phyloP scores from a whole-genome alignment of 2,329 filamentous ascomycete species.

The Colletotrichum paranaense region DNA sequence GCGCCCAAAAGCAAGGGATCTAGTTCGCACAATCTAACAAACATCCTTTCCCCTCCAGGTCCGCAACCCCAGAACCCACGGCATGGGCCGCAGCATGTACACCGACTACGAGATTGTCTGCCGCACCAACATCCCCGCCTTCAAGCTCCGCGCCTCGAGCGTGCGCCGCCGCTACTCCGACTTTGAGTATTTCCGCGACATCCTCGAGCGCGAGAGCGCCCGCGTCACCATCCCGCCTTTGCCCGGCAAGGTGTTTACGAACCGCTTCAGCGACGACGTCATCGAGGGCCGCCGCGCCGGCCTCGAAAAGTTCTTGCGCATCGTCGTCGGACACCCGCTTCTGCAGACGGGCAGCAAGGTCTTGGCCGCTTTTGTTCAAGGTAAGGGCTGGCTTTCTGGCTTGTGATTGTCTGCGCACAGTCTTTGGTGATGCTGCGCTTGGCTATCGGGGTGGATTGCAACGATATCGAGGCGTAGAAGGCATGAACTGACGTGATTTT shows the following conservation, averaged over 20 bases:
- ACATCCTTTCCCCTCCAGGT: conserved; percentile 66
- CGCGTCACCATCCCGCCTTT: conserved; percentile 95
- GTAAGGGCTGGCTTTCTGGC: conserved; percentile 59
- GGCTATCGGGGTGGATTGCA: not conserved
- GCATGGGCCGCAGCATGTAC: conserved; percentile 95
- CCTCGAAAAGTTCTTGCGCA: conserved; percentile 94
- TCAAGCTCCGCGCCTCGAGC: conserved; percentile 90
- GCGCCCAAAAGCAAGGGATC: not conserved
- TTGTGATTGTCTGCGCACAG: not conserved
- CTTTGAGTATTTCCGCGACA: conserved; percentile 99
- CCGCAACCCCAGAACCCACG: conserved; percentile 92
- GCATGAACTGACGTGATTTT: not conserved
- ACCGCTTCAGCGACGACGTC: conserved; percentile 97
- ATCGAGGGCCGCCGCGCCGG: conserved; percentile 95
- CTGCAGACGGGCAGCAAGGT: conserved; percentile 98
- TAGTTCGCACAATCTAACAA: conserved; percentile 3
- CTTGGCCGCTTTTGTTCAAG: conserved; percentile 94
- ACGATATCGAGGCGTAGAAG: not conserved
- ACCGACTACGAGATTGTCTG: conserved; percentile 99
- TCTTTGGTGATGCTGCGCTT: not conserved
- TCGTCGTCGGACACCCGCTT: conserved; percentile 95
- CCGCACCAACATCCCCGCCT: conserved; percentile 97
- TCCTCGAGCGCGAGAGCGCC: conserved; percentile 93
- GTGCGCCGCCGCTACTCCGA: conserved; percentile 96
- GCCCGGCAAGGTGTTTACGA: conserved; percentile 97